These are phyloP conservation scores for Geotrichum macrosporum DNA, from an alignment of 1,139 yeast genomes.

Conservation along the genomic window DNA sequence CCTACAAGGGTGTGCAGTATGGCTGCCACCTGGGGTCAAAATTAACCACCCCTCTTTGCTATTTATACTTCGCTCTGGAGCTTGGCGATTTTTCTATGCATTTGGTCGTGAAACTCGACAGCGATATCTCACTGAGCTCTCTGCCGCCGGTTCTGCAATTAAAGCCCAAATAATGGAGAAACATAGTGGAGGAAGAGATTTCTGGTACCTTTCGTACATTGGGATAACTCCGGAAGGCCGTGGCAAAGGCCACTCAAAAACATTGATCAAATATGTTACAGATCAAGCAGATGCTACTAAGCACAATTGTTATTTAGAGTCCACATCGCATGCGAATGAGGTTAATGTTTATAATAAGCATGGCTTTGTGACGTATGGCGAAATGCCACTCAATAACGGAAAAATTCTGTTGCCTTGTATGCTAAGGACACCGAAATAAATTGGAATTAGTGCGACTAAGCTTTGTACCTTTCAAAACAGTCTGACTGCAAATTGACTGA, in stretches of 20 bases:
- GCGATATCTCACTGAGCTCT: not conserved
- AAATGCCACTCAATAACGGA: not conserved
- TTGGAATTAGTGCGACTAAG: no score
- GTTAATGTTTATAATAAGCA: not conserved
- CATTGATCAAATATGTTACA: not conserved
- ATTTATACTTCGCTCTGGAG: not conserved
- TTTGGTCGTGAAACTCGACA: not conserved
- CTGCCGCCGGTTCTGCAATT: not conserved
- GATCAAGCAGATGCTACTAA: slow-evolving; percentile 5
- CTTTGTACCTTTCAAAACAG: no score
- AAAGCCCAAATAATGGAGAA: not conserved
- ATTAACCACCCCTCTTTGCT: not conserved
- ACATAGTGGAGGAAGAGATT: not conserved
- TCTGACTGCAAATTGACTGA: no score
- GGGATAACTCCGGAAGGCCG: not conserved
- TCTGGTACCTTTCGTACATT: slow-evolving; percentile 4
- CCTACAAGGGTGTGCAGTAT: not conserved
- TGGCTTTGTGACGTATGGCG: slow-evolving; percentile 1
- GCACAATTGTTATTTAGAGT: not conserved
- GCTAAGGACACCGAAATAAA: slow-evolving; percentile 1
- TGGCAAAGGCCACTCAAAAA: slow-evolving; percentile 2
- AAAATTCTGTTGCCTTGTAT: not conserved
- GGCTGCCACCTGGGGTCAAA: slow-evolving; percentile 4
- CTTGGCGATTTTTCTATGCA: not conserved
- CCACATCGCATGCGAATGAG: not conserved